Evolutionary conservation across 352 stramenopile species (phyloP).

Genomic region (Pythium aphanidermatum): DNA sequence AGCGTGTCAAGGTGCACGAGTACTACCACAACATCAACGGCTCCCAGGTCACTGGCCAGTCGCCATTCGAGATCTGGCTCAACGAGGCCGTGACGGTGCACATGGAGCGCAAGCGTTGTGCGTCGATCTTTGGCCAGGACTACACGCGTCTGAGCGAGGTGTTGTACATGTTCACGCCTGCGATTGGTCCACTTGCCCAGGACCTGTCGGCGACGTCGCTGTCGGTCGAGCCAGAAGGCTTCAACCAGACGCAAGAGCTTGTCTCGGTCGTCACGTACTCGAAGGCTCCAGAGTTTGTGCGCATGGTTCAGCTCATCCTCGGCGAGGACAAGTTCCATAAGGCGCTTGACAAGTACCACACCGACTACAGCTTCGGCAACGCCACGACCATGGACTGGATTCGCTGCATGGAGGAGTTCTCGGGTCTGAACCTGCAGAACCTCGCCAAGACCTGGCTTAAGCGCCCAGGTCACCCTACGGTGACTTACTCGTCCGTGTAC

Average conservation of each 20-base stretch:
- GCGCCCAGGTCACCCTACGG: constrained; percentile 52
- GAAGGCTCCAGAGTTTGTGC: constrained; percentile 74
- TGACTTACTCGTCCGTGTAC: constrained; percentile 59
- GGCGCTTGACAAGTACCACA: constrained; percentile 73
- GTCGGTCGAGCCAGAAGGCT: constrained; percentile 62
- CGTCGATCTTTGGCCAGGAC: constrained; percentile 59
- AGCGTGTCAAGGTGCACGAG: constrained; percentile 78
- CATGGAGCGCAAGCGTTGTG: constrained; percentile 68
- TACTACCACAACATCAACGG: constrained; percentile 86
- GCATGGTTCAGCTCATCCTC: constrained; percentile 68
- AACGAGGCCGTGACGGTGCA: constrained; percentile 78
- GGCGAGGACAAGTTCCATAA: constrained; percentile 66
- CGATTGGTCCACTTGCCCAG: constrained; percentile 58
- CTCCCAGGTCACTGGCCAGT: constrained; percentile 73
- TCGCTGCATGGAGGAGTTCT: constrained; percentile 71
- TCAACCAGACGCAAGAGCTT: constrained; percentile 79
- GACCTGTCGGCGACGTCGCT: constrained; percentile 67
- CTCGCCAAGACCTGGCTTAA: constrained; percentile 72
- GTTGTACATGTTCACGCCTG: constrained; percentile 66
- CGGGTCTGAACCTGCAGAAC: constrained; percentile 51
- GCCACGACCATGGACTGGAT: constrained; percentile 75
- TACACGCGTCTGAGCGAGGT: constrained; percentile 70
- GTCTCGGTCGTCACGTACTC: constrained; percentile 74
- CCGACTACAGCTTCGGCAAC: constrained; percentile 64
- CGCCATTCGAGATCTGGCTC: constrained; percentile 77